Evolutionary conservation across 2,329 filamentous ascomycete species (phyloP), one percentile per base, ranked within the genome.

Genomic region (Xylaria sp.): DNA sequence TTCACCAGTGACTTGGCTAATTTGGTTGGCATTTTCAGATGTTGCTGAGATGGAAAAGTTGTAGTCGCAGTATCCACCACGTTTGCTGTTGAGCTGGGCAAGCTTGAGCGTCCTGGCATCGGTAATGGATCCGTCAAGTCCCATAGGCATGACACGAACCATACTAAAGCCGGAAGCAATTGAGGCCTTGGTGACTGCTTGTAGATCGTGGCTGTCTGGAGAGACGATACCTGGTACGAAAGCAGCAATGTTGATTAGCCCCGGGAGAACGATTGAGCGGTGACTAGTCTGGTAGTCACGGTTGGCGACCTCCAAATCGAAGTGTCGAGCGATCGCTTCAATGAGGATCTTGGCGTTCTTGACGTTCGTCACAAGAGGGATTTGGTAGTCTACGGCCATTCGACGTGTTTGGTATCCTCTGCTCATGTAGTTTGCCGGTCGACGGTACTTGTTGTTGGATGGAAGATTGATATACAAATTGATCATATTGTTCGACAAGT

Each of bases 391-490:
- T 43, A 99, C 95, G 37, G 95, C 95, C 94, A 99, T 97, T 78
- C 95, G 89, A 77, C 95, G 89, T 59, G 95, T 98, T 74, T 92
- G 90, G 81, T 99, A 99, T 64, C 95, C 95, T 81, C 95, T 95
- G 79, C 92, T 96, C 90, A 99, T 96, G 80, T 98, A 99, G 83
- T 93, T 99, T 72, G 95, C 95, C 33, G 95, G 95, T 69, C 95
- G 89, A 71, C 95, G 88, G 84, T 96, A 99, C 78, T 94, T 92
- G 83, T 99, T 99, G 86, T 87, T 97, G 12, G 95, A 98, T n/a
- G 95, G 95, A 78, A 99, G 79, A 79, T 99, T 99, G 88, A 99
- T 97, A 82, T 99, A 99, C 64, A 99, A 82, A 77, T 98, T 94
- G 72, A 99, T 99, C 78, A 95, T 89, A 81, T 98, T 98, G 82